These are phyloP conservation scores for Rhodosorus marinus DNA, from an alignment of 23 red algal species.

Conservation along the genomic window DNA sequence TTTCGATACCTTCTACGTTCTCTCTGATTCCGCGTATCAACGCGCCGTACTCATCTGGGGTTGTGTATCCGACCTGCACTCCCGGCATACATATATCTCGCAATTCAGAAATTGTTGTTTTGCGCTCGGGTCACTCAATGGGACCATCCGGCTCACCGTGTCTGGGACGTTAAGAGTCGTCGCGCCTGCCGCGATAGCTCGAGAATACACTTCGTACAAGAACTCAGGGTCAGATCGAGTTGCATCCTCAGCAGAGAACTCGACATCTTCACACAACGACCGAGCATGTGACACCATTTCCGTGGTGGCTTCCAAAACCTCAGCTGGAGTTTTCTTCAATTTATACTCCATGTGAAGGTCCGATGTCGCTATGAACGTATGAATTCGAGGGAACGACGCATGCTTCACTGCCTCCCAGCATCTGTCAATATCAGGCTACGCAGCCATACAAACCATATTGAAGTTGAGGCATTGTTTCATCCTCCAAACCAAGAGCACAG, in stretches of 20 bases:
- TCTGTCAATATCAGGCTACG: constrained; percentile 57
- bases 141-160: too few species aligned
- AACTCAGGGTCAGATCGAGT: constrained; percentile 89
- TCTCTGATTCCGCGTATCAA: constrained; percentile 51
- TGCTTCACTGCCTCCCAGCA: constrained; percentile 93
- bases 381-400: constrained; percentile 89
- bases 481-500: background rate
- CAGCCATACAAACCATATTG: too few species aligned
- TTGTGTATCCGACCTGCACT: constrained; percentile 90
- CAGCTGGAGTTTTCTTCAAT: constrained; percentile 62
- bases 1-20: constrained; percentile 56
- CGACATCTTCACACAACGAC: constrained; percentile 95
- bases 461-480: background rate
- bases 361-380: constrained; percentile 98
- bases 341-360: constrained; percentile 97
- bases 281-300: constrained; percentile 72
- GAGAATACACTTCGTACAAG: constrained; percentile 58
- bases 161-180: constrained; percentile 97
- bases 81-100: too few species aligned
- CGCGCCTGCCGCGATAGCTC: constrained; percentile 77
- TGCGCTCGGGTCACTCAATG: too few species aligned
- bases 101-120: too few species aligned
- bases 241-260: constrained; percentile 98
- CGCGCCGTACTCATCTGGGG: constrained; percentile 47
- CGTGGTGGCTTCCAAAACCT: constrained; percentile 67